These are phyloP conservation scores for Penicillium cataractarum DNA, from an alignment of 495 filamentous ascomycete species.

Conservation along the genomic window DNA sequence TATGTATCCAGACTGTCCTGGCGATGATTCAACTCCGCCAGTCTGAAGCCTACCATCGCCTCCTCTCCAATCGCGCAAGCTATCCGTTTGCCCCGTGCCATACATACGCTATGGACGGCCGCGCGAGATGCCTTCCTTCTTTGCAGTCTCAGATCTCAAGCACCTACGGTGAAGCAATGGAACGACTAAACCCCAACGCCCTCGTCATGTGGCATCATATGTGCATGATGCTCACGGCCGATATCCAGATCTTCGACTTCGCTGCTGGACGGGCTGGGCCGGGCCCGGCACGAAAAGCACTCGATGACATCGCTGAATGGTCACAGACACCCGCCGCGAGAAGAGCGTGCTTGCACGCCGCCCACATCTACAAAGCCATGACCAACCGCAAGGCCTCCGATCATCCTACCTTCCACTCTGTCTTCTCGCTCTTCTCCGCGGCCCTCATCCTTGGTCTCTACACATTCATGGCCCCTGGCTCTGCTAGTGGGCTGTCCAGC, in stretches of 20 bases:
- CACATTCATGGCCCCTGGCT: slow-evolving; percentile 50
- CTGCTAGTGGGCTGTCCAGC: slow-evolving; percentile 29
- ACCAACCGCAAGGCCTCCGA: slow-evolving; percentile 54
- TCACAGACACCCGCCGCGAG: slow-evolving; percentile 54
- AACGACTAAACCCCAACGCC: slow-evolving; percentile 49
- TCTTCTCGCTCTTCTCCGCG: slow-evolving; percentile 51
- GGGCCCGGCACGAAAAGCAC: slow-evolving; percentile 46
- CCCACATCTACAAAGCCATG: slow-evolving; percentile 55
- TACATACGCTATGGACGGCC: slow-evolving; percentile 50
- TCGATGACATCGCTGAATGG: slow-evolving; percentile 55
- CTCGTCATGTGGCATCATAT: slow-evolving; percentile 55
- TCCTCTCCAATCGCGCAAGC: slow-evolving; percentile 46
- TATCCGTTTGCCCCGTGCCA: slow-evolving; percentile 50
- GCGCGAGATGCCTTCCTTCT: slow-evolving; percentile 42
- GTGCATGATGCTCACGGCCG: slow-evolving; percentile 56
- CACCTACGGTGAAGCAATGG: slow-evolving; percentile 44
- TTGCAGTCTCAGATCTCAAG: slow-evolving; percentile 46
- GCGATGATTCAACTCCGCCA: slow-evolving; percentile 48
- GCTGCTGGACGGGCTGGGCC: slow-evolving; percentile 54
- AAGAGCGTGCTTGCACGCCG: slow-evolving; percentile 53
- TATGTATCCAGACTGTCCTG: slow-evolving; percentile 44
- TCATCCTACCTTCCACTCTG: slow-evolving; percentile 52
- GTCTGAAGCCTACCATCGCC: slow-evolving; percentile 50
- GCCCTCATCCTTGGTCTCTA: slow-evolving; percentile 55
- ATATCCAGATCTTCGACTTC: slow-evolving; percentile 54